These are phyloP conservation scores for Neltuma alba DNA, from an alignment of 306 rosid species.

Conservation along the genomic window DNA sequence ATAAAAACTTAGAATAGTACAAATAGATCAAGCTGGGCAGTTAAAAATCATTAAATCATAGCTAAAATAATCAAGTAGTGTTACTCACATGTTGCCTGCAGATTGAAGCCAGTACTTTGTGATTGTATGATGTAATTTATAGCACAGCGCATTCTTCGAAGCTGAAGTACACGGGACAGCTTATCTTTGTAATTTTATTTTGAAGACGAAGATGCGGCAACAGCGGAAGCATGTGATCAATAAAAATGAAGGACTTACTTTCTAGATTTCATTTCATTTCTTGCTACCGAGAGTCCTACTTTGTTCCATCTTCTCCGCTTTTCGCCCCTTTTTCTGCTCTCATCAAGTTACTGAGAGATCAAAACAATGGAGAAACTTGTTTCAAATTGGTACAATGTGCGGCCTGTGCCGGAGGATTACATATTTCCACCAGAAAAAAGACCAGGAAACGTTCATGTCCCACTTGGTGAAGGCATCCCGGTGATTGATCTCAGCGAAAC, in stretches of 20 bases:
- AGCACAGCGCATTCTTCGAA: background rate
- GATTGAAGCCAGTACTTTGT: too few relatives aligned
- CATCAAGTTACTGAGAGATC: background rate
- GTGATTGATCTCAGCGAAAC: constrained; percentile 35
- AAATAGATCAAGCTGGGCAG: background rate
- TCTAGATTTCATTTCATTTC: background rate
- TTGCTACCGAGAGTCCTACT: background rate
- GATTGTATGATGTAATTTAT: background rate
- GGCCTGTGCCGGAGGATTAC: constrained; percentile 31
- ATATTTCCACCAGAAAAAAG: constrained; percentile 40
- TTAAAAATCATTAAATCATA: too few relatives aligned
- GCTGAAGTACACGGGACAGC: background rate
- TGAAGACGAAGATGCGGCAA: background rate
- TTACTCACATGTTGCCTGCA: background rate
- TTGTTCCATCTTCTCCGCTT: background rate
- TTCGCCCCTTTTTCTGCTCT: background rate
- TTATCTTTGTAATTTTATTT: background rate
- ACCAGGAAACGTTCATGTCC: constrained; percentile 33
- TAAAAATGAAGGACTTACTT: background rate
- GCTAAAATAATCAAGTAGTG: background rate
- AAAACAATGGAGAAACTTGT: constrained; percentile 36
- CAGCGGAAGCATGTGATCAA: background rate
- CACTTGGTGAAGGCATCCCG: constrained; percentile 20
- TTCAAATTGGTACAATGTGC: constrained; percentile 25
- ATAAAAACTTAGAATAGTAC: background rate